Conservation (phyloP, 2,329 filamentous ascomycete species). For the Daldinia sp. region DNA sequence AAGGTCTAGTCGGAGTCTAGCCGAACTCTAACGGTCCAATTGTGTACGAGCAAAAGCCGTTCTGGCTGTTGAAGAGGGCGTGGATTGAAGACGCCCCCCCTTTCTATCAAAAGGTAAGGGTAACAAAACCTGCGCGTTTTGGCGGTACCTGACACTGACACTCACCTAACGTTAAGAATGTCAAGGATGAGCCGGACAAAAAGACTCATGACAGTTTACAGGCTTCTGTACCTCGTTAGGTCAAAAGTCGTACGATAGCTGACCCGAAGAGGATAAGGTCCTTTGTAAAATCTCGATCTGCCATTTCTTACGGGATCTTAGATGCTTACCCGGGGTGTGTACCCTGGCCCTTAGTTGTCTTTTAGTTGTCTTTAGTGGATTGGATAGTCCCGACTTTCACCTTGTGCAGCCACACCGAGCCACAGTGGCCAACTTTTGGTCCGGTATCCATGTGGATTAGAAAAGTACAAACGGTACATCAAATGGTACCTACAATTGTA, state of each 20-base stretch:
- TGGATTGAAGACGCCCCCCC: background rate
- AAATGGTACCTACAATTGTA: background rate
- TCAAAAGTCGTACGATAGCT: constrained; percentile 30
- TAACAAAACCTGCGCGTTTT: background rate
- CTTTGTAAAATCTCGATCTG: constrained; percentile 11
- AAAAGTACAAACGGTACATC: background rate
- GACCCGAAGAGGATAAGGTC: constrained; percentile 17
- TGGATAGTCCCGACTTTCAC: constrained; percentile 4
- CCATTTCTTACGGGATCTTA: constrained; percentile 16
- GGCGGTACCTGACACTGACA: background rate
- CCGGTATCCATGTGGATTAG: background rate
- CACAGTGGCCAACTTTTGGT: constrained; percentile 10
- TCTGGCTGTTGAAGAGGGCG: background rate
- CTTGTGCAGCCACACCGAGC: constrained; percentile 12
- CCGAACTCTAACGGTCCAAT: constrained; percentile 7
- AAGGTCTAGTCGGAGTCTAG: constrained; percentile 4
- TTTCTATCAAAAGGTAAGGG: background rate
- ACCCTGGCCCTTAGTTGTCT: background rate
- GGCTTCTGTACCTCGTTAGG: constrained; percentile 11
- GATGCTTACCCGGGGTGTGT: constrained; percentile 4
- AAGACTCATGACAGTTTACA: constrained; percentile 6
- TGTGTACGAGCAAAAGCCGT: background rate
- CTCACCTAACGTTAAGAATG: background rate
- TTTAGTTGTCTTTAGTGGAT: constrained; percentile 4
- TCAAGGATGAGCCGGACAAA: background rate